Conservation (phyloP, 1,284 basidiomycete species). For the Grifola frondosa region DNA sequence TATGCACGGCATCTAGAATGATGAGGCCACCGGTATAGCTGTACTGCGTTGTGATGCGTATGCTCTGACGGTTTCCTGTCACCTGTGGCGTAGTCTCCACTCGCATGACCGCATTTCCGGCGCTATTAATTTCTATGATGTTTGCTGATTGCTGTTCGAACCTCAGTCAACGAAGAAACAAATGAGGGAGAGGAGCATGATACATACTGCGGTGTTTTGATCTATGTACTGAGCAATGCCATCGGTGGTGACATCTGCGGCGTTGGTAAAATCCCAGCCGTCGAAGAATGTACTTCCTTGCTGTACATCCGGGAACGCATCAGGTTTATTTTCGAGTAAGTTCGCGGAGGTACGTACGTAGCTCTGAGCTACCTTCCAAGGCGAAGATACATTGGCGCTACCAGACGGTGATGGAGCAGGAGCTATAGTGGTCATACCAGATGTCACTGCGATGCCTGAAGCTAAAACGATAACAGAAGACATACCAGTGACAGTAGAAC, state of each 20-base stretch:
- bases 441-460: neutral
- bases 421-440: neutral
- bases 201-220: constrained; percentile 53
- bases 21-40: constrained; percentile 69
- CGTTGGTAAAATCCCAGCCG: constrained; percentile 76
- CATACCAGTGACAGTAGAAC: constrained; percentile 3
- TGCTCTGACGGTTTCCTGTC: constrained; percentile 62
- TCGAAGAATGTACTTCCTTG: constrained; percentile 73
- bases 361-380: constrained; percentile 30
- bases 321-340: no score
- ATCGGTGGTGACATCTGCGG: constrained; percentile 70
- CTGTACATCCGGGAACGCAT: no score
- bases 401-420: constrained; percentile 5
- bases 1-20: constrained; percentile 84
- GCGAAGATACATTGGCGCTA: constrained; percentile 19
- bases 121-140: constrained; percentile 59
- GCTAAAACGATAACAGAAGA: constrained; percentile 9
- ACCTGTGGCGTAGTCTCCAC: constrained; percentile 80
- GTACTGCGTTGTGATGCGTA: constrained; percentile 71
- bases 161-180: neutral
- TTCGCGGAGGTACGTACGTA: constrained; percentile 21
- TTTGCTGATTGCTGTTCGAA: constrained; percentile 44
- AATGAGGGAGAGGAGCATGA: constrained; percentile 8
- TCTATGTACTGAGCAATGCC: constrained; percentile 65
- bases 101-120: constrained; percentile 77